These are phyloP conservation scores for Balakata baccata DNA, from an alignment of 345 rosid genomes.

Conservation along the genomic window DNA sequence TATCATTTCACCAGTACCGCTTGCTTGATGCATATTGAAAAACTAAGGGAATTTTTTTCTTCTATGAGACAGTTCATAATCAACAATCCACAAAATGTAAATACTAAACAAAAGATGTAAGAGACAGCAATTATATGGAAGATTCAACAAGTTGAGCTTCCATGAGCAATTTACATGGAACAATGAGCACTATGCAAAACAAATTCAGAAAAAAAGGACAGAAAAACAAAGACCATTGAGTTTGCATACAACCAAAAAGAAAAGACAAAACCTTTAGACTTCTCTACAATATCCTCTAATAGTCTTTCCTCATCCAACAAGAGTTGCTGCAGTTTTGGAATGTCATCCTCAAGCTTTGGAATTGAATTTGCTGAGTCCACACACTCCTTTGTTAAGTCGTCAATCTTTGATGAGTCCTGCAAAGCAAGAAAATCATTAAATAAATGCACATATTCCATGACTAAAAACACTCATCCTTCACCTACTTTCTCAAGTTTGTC, in stretches of 20 bases:
- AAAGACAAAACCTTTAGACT: slow-evolving; percentile 58
- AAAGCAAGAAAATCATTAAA: slow-evolving; percentile 30
- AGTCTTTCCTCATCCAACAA: slow-evolving; percentile 67
- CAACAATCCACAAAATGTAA: not conserved
- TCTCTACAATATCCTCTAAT: slow-evolving; percentile 72
- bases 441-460: slow-evolving; percentile 5
- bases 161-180: not conserved
- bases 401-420: slow-evolving; percentile 74
- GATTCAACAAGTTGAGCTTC: not conserved
- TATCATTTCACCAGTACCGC: too few species aligned
- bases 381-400: slow-evolving; percentile 56
- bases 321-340: slow-evolving; percentile 66
- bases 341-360: slow-evolving; percentile 72
- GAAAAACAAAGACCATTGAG: not conserved
- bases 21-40: too few species aligned
- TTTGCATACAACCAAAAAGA: slow-evolving; percentile 7
- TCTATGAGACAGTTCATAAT: not conserved
- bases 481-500: slow-evolving; percentile 81
- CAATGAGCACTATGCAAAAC: not conserved
- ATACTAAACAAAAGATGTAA: not conserved
- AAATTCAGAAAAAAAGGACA: not conserved
- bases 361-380: slow-evolving; percentile 57
- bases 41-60: not conserved
- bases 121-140: too few species aligned
- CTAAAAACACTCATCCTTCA: slow-evolving; percentile 4